These are phyloP conservation scores for Elongisporangium undulatum DNA, from an alignment of 352 stramenopile species.

Conservation along the genomic window DNA sequence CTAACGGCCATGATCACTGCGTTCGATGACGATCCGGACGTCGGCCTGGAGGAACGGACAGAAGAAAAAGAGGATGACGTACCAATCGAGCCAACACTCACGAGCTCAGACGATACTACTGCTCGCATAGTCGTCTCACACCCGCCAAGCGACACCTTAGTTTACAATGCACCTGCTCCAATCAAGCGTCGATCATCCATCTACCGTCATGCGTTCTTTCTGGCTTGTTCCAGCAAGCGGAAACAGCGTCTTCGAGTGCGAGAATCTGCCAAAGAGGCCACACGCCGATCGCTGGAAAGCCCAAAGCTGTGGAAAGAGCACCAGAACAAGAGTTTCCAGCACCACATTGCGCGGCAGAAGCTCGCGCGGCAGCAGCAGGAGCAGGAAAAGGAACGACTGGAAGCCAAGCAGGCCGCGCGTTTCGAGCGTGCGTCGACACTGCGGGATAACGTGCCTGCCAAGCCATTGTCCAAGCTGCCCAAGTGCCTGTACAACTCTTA, in stretches of 20 bases:
- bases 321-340: conserved; percentile 48
- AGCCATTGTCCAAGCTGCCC: neutral
- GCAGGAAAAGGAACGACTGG: conserved; percentile 16
- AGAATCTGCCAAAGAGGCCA: neutral
- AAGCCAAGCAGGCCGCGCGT: conserved; percentile 14
- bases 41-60: neutral
- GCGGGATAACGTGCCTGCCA: neutral
- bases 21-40: conserved; percentile 2
- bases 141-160: no score
- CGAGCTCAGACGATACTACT: neutral
- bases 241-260: neutral
- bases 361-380: conserved; percentile 21
- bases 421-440: conserved; percentile 11
- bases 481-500: neutral
- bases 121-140: no score
- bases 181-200: neutral
- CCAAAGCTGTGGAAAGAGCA: conserved; percentile 33
- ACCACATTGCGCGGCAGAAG: conserved; percentile 51
- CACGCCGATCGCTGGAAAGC: conserved; percentile 11
- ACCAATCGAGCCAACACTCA: neutral
- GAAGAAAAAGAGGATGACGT: neutral
- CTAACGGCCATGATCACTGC: conserved; percentile 9
- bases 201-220: neutral
- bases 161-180: neutral
- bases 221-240: neutral